Conservation (phyloP, 139 green algal genomes). For the Micractinium conductrix region DNA sequence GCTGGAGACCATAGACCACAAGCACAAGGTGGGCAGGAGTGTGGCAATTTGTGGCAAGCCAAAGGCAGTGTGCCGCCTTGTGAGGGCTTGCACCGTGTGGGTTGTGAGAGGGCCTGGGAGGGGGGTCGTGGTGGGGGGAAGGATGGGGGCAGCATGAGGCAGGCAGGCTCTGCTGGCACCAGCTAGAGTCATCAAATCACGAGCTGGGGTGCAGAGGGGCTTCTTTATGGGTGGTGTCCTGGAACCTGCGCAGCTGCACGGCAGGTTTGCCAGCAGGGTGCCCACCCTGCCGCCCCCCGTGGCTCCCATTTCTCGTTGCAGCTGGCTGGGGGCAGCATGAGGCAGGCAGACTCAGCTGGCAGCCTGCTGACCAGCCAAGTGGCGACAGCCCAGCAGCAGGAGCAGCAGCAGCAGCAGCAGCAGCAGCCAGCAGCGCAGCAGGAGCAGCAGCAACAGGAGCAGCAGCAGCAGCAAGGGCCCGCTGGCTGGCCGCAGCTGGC, state of each 20-base stretch:
- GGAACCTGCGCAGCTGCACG: no score
- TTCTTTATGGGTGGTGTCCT: no score
- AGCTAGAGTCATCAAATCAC: not conserved
- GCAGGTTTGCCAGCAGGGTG: no score
- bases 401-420: not conserved
- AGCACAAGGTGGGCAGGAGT: constrained; percentile 23
- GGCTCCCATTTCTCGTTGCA: no score
- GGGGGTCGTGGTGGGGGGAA: not conserved
- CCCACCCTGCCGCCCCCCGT: no score
- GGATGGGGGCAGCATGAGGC: not conserved
- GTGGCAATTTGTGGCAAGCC: no score
- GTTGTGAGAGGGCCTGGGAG: no score
- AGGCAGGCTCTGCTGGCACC: not conserved
- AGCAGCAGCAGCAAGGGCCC: not conserved
- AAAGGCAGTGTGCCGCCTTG: no score
- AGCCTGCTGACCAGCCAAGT: not conserved
- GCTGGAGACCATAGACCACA: constrained; percentile 15
- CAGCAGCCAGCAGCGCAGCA: not conserved
- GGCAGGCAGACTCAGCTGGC: not conserved
- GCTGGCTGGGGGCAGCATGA: no score
- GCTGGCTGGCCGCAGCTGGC: not conserved
- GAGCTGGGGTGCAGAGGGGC: no score
- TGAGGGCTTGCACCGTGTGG: no score
- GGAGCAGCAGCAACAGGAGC: not conserved
- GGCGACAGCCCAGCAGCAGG: not conserved